A percentile compares a stretch with the other conserved stretches of the same genome.
Evolutionary conservation across 352 stramenopile genomes (phyloP).

Genomic region (Thalassiosira pacifica): DNA sequence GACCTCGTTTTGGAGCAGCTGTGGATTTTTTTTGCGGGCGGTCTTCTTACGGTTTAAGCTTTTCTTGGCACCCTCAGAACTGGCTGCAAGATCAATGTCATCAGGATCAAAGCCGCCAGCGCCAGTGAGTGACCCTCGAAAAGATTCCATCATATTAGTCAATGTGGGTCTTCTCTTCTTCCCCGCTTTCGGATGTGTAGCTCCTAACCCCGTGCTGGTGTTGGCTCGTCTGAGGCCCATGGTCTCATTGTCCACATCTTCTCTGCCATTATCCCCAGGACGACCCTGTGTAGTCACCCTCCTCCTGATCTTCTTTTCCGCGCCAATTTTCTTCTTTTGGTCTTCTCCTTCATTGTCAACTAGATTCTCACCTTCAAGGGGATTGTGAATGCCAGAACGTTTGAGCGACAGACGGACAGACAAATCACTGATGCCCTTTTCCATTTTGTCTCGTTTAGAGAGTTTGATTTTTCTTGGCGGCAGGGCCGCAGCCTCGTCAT

Average conservation of each 20-base stretch:
- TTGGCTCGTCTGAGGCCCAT: too few species aligned
- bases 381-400: not conserved
- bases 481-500: not conserved
- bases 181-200: not conserved
- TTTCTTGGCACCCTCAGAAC: not conserved
- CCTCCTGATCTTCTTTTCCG: too few species aligned
- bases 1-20: not conserved
- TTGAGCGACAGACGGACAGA: not conserved
- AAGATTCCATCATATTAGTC: not conserved
- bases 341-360: not conserved
- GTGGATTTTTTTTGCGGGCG: not conserved
- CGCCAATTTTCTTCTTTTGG: not conserved
- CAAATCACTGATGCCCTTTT: constrained; percentile 29
- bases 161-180: not conserved
- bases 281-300: too few species aligned
- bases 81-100: not conserved
- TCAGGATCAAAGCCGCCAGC: not conserved
- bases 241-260: too few species aligned
- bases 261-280: too few species aligned
- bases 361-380: not conserved
- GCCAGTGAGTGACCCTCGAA: not conserved
- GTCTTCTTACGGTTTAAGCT: not conserved
- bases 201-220: not conserved
- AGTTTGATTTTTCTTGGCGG: not conserved
- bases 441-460: not conserved